A percentile compares a stretch with the other conserved stretches of the same genome.
These are phyloP conservation scores for Entelexis sorbosivorans DNA, from an alignment of 1,139 yeast genomes.

Conservation along the genomic window DNA sequence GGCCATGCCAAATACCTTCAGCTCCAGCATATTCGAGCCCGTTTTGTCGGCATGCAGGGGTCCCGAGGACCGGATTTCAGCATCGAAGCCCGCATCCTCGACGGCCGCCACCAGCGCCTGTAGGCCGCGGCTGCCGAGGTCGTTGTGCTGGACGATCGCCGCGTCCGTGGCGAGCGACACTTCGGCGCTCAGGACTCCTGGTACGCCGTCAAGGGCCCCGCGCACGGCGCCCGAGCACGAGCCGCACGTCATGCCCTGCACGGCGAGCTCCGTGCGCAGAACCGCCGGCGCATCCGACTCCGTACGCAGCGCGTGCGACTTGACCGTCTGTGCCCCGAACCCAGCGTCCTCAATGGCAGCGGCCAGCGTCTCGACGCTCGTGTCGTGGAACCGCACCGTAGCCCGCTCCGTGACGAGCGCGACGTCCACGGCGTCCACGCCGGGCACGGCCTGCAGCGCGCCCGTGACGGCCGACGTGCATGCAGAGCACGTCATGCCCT, in stretches of 20 bases:
- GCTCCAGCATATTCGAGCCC: constrained; percentile 5
- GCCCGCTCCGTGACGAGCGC: constrained; percentile 71
- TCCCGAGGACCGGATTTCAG: constrained; percentile 26
- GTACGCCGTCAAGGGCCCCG: constrained; percentile 33
- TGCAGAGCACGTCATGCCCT: constrained; percentile 85
- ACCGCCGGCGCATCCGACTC: background rate
- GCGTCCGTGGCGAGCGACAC: constrained; percentile 36
- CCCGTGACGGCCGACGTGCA: constrained; percentile 57
- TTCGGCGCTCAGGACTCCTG: constrained; percentile 39
- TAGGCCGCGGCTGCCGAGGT: background rate
- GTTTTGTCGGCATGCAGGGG: background rate
- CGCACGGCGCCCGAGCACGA: constrained; percentile 47
- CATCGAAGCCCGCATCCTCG: constrained; percentile 75
- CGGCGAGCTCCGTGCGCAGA: constrained; percentile 27
- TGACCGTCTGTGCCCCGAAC: constrained; percentile 41
- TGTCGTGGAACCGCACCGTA: constrained; percentile 38
- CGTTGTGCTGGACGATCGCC: constrained; percentile 36
- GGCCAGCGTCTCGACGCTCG: constrained; percentile 33
- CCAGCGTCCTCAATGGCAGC: constrained; percentile 63
- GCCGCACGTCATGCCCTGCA: constrained; percentile 54
- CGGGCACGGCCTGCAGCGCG: constrained; percentile 40
- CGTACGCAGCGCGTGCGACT: background rate
- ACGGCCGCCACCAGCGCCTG: constrained; percentile 38
- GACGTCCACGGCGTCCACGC: constrained; percentile 45
- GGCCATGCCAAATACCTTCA: constrained; percentile 14